Evolutionary conservation across 2,329 filamentous ascomycete genomes (phyloP).

Genomic region (Clarireedia hainanense): DNA sequence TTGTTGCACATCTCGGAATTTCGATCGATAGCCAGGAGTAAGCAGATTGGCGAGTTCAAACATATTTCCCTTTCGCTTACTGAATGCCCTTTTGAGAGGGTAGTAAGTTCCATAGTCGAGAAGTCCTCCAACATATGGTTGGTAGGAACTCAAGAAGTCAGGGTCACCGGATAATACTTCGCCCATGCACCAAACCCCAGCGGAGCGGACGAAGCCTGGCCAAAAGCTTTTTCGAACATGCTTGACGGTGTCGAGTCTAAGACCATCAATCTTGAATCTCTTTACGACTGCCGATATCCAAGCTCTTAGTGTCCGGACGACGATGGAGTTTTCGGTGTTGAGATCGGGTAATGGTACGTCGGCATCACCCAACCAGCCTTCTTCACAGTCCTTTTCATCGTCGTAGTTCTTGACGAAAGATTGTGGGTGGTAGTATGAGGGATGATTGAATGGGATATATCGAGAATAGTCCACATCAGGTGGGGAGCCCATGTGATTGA

Average conservation of each 20-base stretch:
- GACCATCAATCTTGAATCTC: constrained; percentile 39
- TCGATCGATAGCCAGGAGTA: constrained; percentile 29
- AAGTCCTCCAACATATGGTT: constrained; percentile 44
- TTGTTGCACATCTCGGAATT: constrained; percentile 36
- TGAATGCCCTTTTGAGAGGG: constrained; percentile 10
- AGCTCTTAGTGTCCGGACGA: constrained; percentile 31
- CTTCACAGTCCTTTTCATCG: constrained; percentile 1
- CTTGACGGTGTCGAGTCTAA: constrained; percentile 41
- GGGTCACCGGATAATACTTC: constrained; percentile 46
- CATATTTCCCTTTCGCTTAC: constrained; percentile 15
- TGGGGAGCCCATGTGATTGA: constrained; percentile 21
- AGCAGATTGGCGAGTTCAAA: constrained; percentile 26
- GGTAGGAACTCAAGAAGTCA: constrained; percentile 34
- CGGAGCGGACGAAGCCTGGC: constrained; percentile 41
- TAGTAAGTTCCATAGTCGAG: constrained; percentile 47
- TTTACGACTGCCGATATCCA: constrained; percentile 32
- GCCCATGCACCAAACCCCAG: constrained; percentile 50
- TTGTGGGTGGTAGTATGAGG: constrained; percentile 30
- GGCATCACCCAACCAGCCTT: constrained; percentile 4
- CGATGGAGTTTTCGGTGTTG: constrained; percentile 24
- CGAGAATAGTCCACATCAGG: constrained; percentile 10
- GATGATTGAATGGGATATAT: constrained; percentile 22
- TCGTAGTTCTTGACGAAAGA: constrained; percentile 16
- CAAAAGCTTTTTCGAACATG: constrained; percentile 44
- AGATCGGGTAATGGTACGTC: constrained; percentile 4